phyloP scores from a whole-genome alignment of 1,284 basidiomycete genomes.

The Moesziomyces sp. region DNA sequence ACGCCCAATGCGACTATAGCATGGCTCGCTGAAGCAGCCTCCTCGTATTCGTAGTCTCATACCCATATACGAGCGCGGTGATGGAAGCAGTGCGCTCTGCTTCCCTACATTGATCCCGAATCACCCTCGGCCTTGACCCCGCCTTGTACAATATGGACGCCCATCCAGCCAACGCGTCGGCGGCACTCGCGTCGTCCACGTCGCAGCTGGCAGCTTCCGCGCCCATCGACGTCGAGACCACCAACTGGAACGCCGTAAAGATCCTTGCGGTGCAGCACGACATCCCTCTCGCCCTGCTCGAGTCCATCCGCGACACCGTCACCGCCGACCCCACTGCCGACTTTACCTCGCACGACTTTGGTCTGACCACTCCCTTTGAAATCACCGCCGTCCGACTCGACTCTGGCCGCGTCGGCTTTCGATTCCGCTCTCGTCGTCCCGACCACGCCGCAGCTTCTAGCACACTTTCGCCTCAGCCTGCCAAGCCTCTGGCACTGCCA shows the following conservation, averaged over 20 bases:
- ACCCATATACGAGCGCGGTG: too few species aligned
- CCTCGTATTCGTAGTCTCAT: background rate
- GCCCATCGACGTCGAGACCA: slow-evolving; percentile 56
- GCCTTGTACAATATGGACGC: background rate
- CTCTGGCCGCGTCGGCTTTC: slow-evolving; percentile 49
- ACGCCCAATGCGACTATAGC: background rate
- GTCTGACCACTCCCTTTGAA: slow-evolving; percentile 47
- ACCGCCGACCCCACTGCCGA: slow-evolving; percentile 5
- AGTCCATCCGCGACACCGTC: slow-evolving; percentile 23
- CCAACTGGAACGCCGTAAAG: slow-evolving; percentile 61
- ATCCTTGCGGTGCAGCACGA: slow-evolving; percentile 54
- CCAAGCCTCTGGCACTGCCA: background rate
- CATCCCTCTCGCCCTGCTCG: slow-evolving; percentile 33
- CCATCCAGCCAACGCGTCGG: background rate
- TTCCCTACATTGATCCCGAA: background rate
- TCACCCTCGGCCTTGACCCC: background rate
- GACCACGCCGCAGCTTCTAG: background rate
- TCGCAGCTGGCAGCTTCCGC: background rate
- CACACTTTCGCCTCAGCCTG: background rate
- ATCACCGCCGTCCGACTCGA: slow-evolving; percentile 51
- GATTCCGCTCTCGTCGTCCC: slow-evolving; percentile 39
- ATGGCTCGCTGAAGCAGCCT: background rate
- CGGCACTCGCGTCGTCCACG: background rate
- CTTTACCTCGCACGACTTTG: slow-evolving; percentile 38
- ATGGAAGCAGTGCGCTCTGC: background rate